These are phyloP conservation scores for Paxillus rubicundulus DNA, from an alignment of 768 basidiomycete species.

Conservation along the genomic window DNA sequence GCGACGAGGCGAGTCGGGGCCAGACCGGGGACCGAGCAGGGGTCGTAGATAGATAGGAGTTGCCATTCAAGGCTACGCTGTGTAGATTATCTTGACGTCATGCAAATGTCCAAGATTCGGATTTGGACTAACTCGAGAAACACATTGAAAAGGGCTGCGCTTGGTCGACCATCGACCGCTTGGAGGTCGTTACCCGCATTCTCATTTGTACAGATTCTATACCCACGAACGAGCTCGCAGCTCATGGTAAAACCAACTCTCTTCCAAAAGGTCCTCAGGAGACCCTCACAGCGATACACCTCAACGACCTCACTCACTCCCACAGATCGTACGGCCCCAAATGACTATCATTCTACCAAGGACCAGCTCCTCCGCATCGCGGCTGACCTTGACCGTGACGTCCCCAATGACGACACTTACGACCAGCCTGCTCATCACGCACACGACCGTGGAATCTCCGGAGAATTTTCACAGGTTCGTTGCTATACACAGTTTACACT, in stretches of 20 bases:
- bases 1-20: constrained; percentile 4
- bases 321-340: constrained; percentile 24
- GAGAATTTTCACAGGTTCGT: constrained; percentile 22
- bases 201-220: background rate
- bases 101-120: background rate
- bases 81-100: constrained; percentile 1
- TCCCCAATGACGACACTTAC: background rate
- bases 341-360: constrained; percentile 51
- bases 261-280: constrained; percentile 57
- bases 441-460: constrained; percentile 9
- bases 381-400: constrained; percentile 12
- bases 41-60: constrained; percentile 1
- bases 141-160: constrained; percentile 6
- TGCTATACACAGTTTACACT: background rate
- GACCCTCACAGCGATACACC: constrained; percentile 62
- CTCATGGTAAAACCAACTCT: constrained; percentile 55
- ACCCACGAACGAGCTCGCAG: background rate
- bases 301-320: constrained; percentile 19
- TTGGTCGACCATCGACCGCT: background rate
- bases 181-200: background rate
- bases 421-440: constrained; percentile 1
- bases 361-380: constrained; percentile 50
- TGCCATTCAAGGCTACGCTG: background rate
- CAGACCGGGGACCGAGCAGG: background rate
- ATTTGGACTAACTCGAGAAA: background rate